Evolutionary conservation across 768 basidiomycete genomes (phyloP).

Genomic region (Tricholoma saponaceum): DNA sequence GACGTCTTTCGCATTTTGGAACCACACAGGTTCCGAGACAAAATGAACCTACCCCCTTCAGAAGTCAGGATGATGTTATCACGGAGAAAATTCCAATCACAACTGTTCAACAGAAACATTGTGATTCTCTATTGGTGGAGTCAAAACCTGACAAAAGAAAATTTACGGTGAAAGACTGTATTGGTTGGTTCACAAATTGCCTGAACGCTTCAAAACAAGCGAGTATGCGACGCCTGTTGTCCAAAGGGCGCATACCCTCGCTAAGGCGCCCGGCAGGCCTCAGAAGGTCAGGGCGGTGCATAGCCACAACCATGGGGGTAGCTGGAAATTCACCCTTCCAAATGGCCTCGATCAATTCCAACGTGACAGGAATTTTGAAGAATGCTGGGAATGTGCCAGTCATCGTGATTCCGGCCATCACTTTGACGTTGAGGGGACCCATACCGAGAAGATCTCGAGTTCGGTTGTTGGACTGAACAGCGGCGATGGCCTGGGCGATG

Average conservation of each 20-base stretch:
- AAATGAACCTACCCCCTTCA: too few relatives aligned
- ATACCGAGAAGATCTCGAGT: slow-evolving; percentile 9
- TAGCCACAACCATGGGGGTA: background rate
- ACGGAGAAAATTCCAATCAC: too few relatives aligned
- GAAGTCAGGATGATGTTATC: too few relatives aligned
- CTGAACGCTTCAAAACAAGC: slow-evolving; percentile 28
- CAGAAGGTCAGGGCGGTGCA: background rate
- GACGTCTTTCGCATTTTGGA: too few relatives aligned
- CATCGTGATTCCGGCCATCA: slow-evolving; percentile 28
- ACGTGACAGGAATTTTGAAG: slow-evolving; percentile 21
- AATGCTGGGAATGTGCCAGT: slow-evolving; percentile 25
- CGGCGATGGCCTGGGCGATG: background rate
- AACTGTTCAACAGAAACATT: too few relatives aligned
- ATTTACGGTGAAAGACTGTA: background rate
- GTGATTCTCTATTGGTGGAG: too few relatives aligned
- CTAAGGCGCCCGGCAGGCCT: slow-evolving; percentile 13
- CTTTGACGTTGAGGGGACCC: slow-evolving; percentile 12
- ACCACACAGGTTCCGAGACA: too few relatives aligned
- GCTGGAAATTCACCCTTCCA: background rate
- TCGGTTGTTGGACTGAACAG: background rate
- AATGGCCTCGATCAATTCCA: slow-evolving; percentile 11
- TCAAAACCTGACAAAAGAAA: too few relatives aligned
- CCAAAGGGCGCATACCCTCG: slow-evolving; percentile 22
- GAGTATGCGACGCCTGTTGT: slow-evolving; percentile 19
- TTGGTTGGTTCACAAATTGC: background rate